Evolutionary conservation across 768 basidiomycete genomes (phyloP), one percentile per base, ranked within the genome.

Genomic region (Cantharellus cinnabarinus): DNA sequence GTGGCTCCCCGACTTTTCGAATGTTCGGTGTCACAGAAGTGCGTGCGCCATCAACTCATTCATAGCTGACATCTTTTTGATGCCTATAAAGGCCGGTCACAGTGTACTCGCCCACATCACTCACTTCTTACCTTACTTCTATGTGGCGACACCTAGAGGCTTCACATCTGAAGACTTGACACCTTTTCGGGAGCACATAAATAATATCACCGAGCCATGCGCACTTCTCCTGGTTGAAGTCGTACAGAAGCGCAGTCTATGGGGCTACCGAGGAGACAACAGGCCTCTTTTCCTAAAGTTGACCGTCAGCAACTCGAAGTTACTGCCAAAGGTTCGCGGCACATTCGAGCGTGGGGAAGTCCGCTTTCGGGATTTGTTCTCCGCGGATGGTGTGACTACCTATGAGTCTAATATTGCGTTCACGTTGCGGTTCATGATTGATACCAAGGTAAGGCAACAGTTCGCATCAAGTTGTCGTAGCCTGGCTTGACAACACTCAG

Each of bases 391-490:
- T 37, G 71, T 81, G 14, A 60, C 80, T 38, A 97, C 94, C 0
- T 99, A 76, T 63, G 95, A 99, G 70, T 95, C 91, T 65, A 98
- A 98, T 67, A 87, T 99, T 58, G 80, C 79, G 0, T 99, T 89
- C 66, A 81, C 78, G 2, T 73, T 99, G 56, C 80, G 95, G 4
- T 98, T 97, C 70, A 99, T 99, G 95, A 94, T 99, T 62, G 95
- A 99, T 67, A 85, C 88, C 3, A 83, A 90, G 76, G 93, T 89
- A 29, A 29, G 68, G 64, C 63, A 41, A n/a, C 4, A 55, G 7
- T 4, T 4, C 7, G 40, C 3, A 4, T 50, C 57, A 5, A 34
- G n/a, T 5, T 3, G 38, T 15, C 4, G 3, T n/a, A 50, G 29
- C 4, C 37, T 5, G 2, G 58, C 37, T 57, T 48, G 50, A 64